Evolutionary conservation across 2,329 filamentous ascomycete genomes (phyloP), one percentile per base, ranked within the genome.

Genomic region (Annulohypoxylon truncatum): DNA sequence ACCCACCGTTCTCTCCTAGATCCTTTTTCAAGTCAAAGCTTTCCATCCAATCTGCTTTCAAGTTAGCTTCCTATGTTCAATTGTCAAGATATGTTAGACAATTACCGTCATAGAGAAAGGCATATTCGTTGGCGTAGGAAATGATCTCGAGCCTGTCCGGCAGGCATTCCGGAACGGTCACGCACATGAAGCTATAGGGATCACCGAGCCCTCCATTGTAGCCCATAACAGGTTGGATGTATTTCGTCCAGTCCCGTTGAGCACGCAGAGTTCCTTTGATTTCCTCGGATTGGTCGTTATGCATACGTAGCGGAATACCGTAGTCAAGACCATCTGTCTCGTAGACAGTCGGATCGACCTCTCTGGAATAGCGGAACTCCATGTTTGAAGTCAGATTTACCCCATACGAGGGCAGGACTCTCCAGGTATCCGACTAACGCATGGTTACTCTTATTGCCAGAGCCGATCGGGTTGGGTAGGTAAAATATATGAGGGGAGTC

Each of bases 91-190:
- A 7, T 8, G 5, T 8, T 7, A 63, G 20, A n/a, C 58, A 33
- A 35, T 20, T 71, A 67, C 70, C 73, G 65, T 82, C 80, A 67
- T 81, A 74, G 6, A 81, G 70, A 58, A 82, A 81, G 1, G 75
- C 78, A 65, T 78, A 81, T 61, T 82, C 80, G 35, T 79, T 78
- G 0, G 77, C 77, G 65, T 81, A 81, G 3, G 75, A 75, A 22
- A 80, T 61, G 20, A 80, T 72, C 62, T 80, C 79, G 2, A 82
- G 69, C 29, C 80, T 69, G 13, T 80, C 77, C 1, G 79, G 79
- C 3, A 78, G 65, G 52, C 77, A 79, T 52, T 82, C 52, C 18
- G 52, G 52, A 9, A 80, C 76, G 8, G 52, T 54, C 12, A 54
- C 52, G 10, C 35, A 44, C 4, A 54, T 5, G 58, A 81, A 79